Conservation (phyloP, 352 stramenopile genomes). For the Ophiocytium majus region DNA sequence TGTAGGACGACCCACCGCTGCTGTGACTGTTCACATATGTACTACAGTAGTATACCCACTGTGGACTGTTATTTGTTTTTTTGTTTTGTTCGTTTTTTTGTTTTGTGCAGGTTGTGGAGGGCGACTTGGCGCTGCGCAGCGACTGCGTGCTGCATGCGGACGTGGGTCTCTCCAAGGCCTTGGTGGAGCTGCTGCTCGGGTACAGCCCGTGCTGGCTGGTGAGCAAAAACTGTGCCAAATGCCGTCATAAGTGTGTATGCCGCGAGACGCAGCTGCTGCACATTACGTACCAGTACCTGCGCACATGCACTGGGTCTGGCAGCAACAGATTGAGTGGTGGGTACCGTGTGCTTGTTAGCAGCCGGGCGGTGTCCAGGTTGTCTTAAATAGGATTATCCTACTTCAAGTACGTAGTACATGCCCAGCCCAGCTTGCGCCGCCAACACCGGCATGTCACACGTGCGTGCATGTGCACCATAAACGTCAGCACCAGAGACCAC, state of each 20-base stretch:
- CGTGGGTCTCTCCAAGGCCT: neutral
- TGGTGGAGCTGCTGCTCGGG: neutral
- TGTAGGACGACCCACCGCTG: too few species aligned
- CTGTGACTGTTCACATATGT: too few species aligned
- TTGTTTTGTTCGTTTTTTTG: too few species aligned
- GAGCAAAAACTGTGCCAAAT: neutral
- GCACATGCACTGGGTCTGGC: neutral
- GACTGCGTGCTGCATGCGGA: conserved; percentile 6
- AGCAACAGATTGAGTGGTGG: neutral
- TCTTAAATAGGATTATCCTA: neutral
- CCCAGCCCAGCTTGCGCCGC: too few species aligned
- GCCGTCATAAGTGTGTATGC: neutral
- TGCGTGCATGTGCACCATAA: too few species aligned
- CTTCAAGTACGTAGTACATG: too few species aligned
- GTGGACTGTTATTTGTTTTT: too few species aligned
- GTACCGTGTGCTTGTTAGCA: neutral
- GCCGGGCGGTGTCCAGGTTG: neutral
- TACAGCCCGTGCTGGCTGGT: conserved; percentile 26
- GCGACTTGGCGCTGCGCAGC: neutral
- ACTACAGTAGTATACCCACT: too few species aligned
- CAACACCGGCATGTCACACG: too few species aligned
- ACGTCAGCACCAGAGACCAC: too few species aligned
- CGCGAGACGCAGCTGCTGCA: neutral
- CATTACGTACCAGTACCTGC: neutral
- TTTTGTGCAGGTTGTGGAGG: conserved; percentile 11